phyloP scores from a whole-genome alignment of 805 yeast genomes.

The Ogataea populi-albae region DNA sequence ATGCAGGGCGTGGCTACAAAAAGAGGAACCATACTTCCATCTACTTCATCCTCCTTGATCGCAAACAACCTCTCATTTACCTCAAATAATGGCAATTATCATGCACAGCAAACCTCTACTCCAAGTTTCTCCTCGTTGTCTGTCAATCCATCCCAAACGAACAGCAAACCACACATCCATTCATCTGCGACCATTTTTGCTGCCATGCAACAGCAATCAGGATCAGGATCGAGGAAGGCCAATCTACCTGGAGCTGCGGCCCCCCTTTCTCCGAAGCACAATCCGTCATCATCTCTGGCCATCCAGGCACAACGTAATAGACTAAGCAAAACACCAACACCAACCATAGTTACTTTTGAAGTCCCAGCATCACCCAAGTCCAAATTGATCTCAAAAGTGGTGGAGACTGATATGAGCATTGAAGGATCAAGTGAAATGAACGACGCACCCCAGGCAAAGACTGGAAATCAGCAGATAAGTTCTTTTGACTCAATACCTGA shows the following conservation, averaged over 20 bases:
- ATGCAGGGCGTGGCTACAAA: conserved; percentile 21
- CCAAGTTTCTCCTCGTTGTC: conserved; percentile 7
- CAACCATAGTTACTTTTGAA: conserved; percentile 19
- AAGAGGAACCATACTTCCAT: conserved; percentile 20
- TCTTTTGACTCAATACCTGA: conserved; percentile 26
- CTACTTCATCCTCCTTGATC: conserved; percentile 4
- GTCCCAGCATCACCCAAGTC: conserved; percentile 26
- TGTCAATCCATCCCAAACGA: conserved; percentile 7
- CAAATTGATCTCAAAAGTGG: conserved; percentile 16
- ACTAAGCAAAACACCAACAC: conserved; percentile 22
- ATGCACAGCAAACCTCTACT: conserved; percentile 1
- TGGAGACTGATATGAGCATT: conserved; percentile 25
- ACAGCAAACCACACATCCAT: not conserved
- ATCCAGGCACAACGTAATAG: conserved; percentile 9
- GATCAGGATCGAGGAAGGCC: not conserved
- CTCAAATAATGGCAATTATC: not conserved
- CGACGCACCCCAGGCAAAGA: conserved; percentile 18
- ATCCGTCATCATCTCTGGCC: conserved; percentile 1
- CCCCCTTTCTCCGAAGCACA: conserved; percentile 5
- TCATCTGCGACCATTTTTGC: not conserved
- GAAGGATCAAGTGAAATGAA: conserved; percentile 26
- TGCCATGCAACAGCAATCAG: not conserved
- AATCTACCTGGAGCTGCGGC: conserved; percentile 1
- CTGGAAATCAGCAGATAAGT: conserved; percentile 14
- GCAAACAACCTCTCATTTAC: not conserved